phyloP scores from a whole-genome alignment of 768 basidiomycete species.

The Tulasnella sp. region DNA sequence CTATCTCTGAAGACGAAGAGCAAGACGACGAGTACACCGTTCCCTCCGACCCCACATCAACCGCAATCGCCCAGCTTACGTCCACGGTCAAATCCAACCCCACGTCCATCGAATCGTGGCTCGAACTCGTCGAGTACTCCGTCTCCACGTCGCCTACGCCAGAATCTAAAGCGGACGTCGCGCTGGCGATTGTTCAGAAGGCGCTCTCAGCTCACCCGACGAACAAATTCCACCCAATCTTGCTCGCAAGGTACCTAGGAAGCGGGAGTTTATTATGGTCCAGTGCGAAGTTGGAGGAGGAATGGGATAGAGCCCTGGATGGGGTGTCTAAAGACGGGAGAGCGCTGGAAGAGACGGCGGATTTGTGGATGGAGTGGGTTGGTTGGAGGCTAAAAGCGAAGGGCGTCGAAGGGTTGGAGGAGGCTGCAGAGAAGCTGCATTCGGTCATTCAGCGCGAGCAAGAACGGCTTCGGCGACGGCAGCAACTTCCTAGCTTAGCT shows the following conservation, averaged over 20 bases:
- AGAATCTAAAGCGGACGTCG: constrained; percentile 70
- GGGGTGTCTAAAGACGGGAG: constrained; percentile 47
- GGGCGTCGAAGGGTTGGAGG: constrained; percentile 49
- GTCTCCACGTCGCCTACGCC: constrained; percentile 65
- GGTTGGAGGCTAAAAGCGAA: constrained; percentile 68
- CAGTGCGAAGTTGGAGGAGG: constrained; percentile 54
- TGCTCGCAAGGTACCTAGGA: constrained; percentile 67
- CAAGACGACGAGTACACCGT: constrained; percentile 39
- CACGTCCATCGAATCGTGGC: constrained; percentile 61
- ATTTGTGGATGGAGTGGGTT: constrained; percentile 79
- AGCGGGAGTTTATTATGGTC: constrained; percentile 77
- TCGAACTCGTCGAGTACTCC: constrained; percentile 63
- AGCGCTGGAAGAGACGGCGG: constrained; percentile 37
- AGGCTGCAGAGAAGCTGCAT: constrained; percentile 19
- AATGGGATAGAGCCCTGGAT: constrained; percentile 72
- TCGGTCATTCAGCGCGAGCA: background rate
- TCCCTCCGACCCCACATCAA: constrained; percentile 50
- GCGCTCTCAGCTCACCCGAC: constrained; percentile 61
- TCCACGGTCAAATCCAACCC: constrained; percentile 56
- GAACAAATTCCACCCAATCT: constrained; percentile 53
- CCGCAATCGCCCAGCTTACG: constrained; percentile 62
- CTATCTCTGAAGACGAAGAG: constrained; percentile 41
- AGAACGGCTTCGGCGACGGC: background rate
- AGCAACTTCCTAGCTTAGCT: background rate
- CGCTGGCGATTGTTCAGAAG: constrained; percentile 66